phyloP scores from a whole-genome alignment of 768 basidiomycete species.

The Zangia roseola region DNA sequence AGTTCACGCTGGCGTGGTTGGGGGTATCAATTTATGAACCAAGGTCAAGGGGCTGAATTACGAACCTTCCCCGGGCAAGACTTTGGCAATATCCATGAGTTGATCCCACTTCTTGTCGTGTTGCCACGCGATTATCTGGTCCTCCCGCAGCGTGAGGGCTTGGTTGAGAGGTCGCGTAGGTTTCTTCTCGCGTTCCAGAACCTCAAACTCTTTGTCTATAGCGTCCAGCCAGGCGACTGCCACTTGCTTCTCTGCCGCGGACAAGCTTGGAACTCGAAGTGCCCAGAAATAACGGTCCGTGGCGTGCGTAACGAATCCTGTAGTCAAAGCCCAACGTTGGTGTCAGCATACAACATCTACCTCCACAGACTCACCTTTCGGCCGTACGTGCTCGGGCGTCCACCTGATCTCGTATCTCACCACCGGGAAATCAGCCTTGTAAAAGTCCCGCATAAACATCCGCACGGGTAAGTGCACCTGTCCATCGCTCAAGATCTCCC shows the following conservation, averaged over 20 bases:
- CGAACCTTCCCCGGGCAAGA: slow-evolving; percentile 28
- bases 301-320: slow-evolving; percentile 72
- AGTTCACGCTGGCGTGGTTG: neutral
- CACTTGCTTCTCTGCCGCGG: slow-evolving; percentile 41
- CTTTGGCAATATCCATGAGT: slow-evolving; percentile 39
- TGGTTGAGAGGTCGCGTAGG: slow-evolving; percentile 34
- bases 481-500: slow-evolving; percentile 56
- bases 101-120: slow-evolving; percentile 54
- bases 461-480: slow-evolving; percentile 71
- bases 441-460: slow-evolving; percentile 59
- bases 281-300: slow-evolving; percentile 66
- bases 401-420: slow-evolving; percentile 68
- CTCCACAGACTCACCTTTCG: slow-evolving; percentile 43
- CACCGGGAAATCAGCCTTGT: slow-evolving; percentile 56
- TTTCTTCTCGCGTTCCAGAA: slow-evolving; percentile 37
- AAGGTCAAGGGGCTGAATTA: neutral
- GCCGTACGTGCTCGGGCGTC: slow-evolving; percentile 60
- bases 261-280: slow-evolving; percentile 50
- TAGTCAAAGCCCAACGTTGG: neutral
- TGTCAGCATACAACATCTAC: too few relatives aligned
- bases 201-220: slow-evolving; percentile 44
- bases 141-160: slow-evolving; percentile 50
- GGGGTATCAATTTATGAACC: neutral
- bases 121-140: slow-evolving; percentile 54
- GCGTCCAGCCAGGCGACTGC: slow-evolving; percentile 57